A percentile compares a stretch with the other conserved stretches of the same genome.
These are phyloP conservation scores for Verticillium klebahnii DNA, from an alignment of 2,329 filamentous ascomycete genomes.

Conservation along the genomic window DNA sequence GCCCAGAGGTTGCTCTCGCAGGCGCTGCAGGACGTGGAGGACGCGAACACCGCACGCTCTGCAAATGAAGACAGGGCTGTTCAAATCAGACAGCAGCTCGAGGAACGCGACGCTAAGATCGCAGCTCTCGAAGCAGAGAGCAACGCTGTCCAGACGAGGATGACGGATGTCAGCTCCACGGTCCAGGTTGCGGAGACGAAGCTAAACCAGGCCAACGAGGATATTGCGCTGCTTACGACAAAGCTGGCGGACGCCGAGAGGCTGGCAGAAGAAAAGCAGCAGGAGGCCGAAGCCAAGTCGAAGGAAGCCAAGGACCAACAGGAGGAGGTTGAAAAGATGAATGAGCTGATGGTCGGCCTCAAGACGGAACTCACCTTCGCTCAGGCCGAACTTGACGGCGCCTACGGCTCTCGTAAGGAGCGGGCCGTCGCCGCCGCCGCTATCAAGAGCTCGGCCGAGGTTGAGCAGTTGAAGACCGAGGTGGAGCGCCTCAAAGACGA, in stretches of 20 bases:
- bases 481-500: slow-evolving; percentile 46
- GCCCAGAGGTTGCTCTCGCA: slow-evolving; percentile 45
- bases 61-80: slow-evolving; percentile 14
- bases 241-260: slow-evolving; percentile 26
- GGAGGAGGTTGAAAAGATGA: slow-evolving; percentile 44
- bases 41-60: slow-evolving; percentile 17
- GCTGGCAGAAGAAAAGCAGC: slow-evolving; percentile 30
- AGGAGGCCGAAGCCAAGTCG: slow-evolving; percentile 31
- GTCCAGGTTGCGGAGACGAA: slow-evolving; percentile 19
- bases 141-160: slow-evolving; percentile 32
- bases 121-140: slow-evolving; percentile 34
- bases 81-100: slow-evolving; percentile 12
- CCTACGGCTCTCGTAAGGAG: slow-evolving; percentile 55
- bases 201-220: slow-evolving; percentile 35
- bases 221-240: slow-evolving; percentile 28
- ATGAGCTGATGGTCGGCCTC: slow-evolving; percentile 49
- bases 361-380: slow-evolving; percentile 59
- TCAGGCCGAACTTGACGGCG: slow-evolving; percentile 57
- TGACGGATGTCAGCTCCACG: slow-evolving; percentile 27
- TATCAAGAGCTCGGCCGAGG: slow-evolving; percentile 42
- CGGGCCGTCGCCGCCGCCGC: slow-evolving; percentile 55
- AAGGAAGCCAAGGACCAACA: slow-evolving; percentile 41
- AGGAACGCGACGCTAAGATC: slow-evolving; percentile 33
- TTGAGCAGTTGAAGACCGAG: slow-evolving; percentile 40
- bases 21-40: slow-evolving; percentile 43